Conservation (phyloP, 2,329 filamentous ascomycete genomes). For the Saccharata proteae region DNA sequence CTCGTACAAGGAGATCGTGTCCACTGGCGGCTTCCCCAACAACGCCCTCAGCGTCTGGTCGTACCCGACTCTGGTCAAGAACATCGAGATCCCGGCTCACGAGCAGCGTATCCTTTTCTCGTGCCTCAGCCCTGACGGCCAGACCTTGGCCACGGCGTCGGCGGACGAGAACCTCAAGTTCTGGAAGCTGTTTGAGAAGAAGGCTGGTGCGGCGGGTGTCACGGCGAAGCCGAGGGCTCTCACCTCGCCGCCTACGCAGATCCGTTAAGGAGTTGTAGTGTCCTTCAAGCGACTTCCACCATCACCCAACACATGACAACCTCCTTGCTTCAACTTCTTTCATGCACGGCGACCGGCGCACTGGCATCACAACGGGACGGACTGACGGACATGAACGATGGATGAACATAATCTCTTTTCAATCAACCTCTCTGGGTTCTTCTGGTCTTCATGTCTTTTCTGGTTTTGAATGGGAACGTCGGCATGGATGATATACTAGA, state of each 20-base stretch:
- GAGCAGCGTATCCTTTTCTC: conserved; percentile 95
- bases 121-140: conserved; percentile 90
- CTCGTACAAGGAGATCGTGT: conserved; percentile 95
- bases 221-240: conserved; percentile 7
- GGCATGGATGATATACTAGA: no score
- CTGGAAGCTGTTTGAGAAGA: conserved; percentile 99
- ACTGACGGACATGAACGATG: no score
- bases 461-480: no score
- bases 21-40: conserved; percentile 95
- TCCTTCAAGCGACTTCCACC: no score
- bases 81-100: conserved; percentile 94
- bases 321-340: no score
- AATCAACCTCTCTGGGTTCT: no score
- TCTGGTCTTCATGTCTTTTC: no score
- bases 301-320: no score
- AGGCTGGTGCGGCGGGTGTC: conserved; percentile 46
- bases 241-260: conserved; percentile 6
- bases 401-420: no score
- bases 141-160: conserved; percentile 92
- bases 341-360: no score
- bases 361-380: no score
- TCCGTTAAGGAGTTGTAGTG: conserved; percentile 6
- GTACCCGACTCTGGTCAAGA: conserved; percentile 93
- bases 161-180: conserved; percentile 98
- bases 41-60: conserved; percentile 99